Conservation (phyloP, 2,329 filamentous ascomycete species). For the Plectosphaerella sp. region DNA sequence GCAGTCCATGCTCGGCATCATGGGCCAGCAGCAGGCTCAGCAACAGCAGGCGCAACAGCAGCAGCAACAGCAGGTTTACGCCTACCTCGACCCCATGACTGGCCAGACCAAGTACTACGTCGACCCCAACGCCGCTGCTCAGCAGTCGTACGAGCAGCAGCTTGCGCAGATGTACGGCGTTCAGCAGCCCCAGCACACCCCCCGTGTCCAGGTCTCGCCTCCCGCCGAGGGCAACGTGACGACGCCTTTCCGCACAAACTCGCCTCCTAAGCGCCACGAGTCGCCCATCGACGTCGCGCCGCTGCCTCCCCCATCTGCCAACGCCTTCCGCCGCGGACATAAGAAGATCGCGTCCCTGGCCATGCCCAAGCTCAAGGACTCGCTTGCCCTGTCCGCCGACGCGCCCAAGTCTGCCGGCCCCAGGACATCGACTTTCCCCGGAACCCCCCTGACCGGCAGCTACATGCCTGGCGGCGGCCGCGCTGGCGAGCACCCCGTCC, state of each 20-base stretch:
- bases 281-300: conserved; percentile 66
- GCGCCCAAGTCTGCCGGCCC: conserved; percentile 60
- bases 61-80: conserved; percentile 70
- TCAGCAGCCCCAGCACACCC: conserved; percentile 44
- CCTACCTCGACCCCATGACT: conserved; percentile 80
- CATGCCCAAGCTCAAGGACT: conserved; percentile 45
- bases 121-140: conserved; percentile 55
- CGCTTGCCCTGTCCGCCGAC: conserved; percentile 36
- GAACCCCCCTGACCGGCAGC: conserved; percentile 74
- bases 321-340: conserved; percentile 89
- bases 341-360: conserved; percentile 82
- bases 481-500: conserved; percentile 88
- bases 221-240: conserved; percentile 56
- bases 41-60: conserved; percentile 45
- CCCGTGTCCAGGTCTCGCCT: conserved; percentile 74
- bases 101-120: conserved; percentile 80
- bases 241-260: conserved; percentile 55
- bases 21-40: conserved; percentile 29
- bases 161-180: conserved; percentile 20
- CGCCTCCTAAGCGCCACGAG: conserved; percentile 61
- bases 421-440: conserved; percentile 75
- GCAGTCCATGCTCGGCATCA: conserved; percentile 31
- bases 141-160: conserved; percentile 36
- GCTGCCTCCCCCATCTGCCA: conserved; percentile 81
- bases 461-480: conserved; percentile 92